These are phyloP conservation scores for Pseudocercospora vitis DNA, from an alignment of 2,329 filamentous ascomycete species.

Conservation along the genomic window DNA sequence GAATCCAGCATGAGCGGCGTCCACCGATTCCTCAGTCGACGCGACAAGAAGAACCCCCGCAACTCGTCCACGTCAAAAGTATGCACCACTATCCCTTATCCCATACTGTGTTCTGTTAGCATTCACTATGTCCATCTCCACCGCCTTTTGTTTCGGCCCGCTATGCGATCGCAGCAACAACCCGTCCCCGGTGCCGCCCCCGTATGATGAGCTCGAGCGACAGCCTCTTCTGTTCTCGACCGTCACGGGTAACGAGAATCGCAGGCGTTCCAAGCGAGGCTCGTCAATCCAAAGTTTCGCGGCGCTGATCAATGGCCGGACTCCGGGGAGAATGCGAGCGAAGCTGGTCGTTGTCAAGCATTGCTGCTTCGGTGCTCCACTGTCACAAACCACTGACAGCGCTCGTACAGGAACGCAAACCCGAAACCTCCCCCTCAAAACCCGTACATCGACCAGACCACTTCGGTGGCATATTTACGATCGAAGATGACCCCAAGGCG, in stretches of 20 bases:
- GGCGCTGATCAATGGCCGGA: neutral
- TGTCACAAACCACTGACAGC: constrained; percentile 15
- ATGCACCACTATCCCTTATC: constrained; percentile 16
- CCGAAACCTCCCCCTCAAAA: constrained; percentile 8
- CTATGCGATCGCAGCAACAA: constrained; percentile 1
- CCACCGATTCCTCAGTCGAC: constrained; percentile 68
- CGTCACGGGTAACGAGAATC: neutral
- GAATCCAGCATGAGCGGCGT: constrained; percentile 48
- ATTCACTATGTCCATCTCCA: constrained; percentile 6
- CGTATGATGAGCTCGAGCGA: neutral
- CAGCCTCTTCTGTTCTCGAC: neutral
- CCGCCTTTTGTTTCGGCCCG: neutral
- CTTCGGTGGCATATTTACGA: constrained; percentile 63
- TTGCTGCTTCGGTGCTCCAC: constrained; percentile 5
- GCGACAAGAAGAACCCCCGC: constrained; percentile 55
- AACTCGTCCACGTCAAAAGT: constrained; percentile 27
- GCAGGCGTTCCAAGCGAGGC: neutral
- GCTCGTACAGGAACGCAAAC: constrained; percentile 17
- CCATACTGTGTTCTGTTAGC: constrained; percentile 1
- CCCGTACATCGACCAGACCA: constrained; percentile 54
- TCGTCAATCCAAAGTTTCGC: neutral
- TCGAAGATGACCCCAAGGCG: constrained; percentile 55
- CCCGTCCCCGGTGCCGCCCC: neutral
- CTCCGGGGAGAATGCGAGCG: neutral
- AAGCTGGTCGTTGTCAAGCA: constrained; percentile 8